phyloP scores from a whole-genome alignment of 192 early-diverging fungal genomes.

The Entomortierella beljakovae region DNA sequence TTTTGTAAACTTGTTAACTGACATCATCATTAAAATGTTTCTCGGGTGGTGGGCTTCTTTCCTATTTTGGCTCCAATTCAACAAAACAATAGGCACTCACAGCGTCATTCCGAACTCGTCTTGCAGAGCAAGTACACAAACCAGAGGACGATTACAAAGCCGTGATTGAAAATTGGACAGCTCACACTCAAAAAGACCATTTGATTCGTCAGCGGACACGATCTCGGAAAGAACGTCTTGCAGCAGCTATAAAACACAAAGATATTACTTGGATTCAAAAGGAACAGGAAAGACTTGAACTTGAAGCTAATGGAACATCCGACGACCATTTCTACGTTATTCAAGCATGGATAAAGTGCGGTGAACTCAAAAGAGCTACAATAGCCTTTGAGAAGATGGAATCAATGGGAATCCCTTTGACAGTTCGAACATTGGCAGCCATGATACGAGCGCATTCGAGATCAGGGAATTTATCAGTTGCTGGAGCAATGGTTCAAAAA shows the following conservation, averaged over 20 bases:
- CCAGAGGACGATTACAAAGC: conserved; percentile 52
- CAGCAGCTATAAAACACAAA: conserved; percentile 32
- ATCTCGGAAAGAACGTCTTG: conserved; percentile 36
- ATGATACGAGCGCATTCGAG: conserved; percentile 40
- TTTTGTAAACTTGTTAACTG: background rate
- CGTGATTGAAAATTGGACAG: conserved; percentile 50
- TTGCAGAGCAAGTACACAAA: conserved; percentile 50
- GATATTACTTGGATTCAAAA: conserved; percentile 41
- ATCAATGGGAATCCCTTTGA: conserved; percentile 13
- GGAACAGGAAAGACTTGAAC: conserved; percentile 39
- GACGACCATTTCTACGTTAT: conserved; percentile 51
- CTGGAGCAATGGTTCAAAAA: conserved; percentile 45
- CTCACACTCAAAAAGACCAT: conserved; percentile 35
- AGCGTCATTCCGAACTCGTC: conserved; percentile 42
- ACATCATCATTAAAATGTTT: no score
- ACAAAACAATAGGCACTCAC: conserved; percentile 32
- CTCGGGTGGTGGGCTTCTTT: no score
- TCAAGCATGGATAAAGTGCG: conserved; percentile 48
- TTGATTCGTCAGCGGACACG: conserved; percentile 32
- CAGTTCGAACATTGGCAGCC: conserved; percentile 28
- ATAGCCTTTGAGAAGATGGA: conserved; percentile 49
- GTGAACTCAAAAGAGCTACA: conserved; percentile 46
- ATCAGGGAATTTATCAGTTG: conserved; percentile 29
- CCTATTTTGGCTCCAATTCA: background rate
- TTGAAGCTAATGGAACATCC: conserved; percentile 25